A percentile compares a stretch with the other conserved stretches of the same genome.
Evolutionary conservation across 116 monocot species (phyloP).

Genomic region (Papilionanthe hybrid): DNA sequence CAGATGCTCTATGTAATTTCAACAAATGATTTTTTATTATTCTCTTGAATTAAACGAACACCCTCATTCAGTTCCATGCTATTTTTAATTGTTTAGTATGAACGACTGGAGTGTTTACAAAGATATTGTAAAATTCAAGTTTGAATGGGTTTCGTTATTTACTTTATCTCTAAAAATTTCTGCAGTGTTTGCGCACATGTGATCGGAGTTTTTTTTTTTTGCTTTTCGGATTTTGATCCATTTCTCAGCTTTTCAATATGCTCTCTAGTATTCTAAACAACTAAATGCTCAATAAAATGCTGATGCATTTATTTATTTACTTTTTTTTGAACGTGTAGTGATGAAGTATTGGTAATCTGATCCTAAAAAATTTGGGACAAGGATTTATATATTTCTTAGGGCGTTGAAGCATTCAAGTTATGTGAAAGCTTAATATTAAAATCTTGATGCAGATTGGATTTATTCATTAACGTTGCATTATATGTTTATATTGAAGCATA

Average conservation of each 20-base stretch:
- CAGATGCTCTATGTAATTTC: constrained; percentile 90
- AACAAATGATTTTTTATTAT: background rate
- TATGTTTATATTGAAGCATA: too few relatives aligned
- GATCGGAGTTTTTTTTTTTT: background rate
- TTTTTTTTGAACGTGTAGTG: too few relatives aligned
- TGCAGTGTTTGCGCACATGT: background rate
- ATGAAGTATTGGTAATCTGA: too few relatives aligned
- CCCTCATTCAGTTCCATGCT: background rate
- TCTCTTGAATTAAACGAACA: background rate
- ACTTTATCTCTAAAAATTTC: background rate
- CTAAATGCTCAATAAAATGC: too few relatives aligned
- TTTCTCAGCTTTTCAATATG: background rate
- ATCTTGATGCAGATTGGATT: too few relatives aligned
- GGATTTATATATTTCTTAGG: too few relatives aligned
- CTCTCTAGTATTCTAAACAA: background rate
- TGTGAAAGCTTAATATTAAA: too few relatives aligned
- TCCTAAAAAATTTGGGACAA: too few relatives aligned
- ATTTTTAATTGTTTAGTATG: background rate
- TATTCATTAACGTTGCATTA: too few relatives aligned
- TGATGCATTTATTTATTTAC: too few relatives aligned
- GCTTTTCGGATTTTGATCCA: background rate
- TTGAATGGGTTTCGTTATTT: background rate
- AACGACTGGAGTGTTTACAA: background rate
- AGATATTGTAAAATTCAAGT: background rate
- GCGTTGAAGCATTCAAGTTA: too few relatives aligned